Percentiles rank a stretch among this genome's conserved stretches.
phyloP scores from a whole-genome alignment of 2,329 filamentous ascomycete genomes.

The Cucurbitaria berberidis region DNA sequence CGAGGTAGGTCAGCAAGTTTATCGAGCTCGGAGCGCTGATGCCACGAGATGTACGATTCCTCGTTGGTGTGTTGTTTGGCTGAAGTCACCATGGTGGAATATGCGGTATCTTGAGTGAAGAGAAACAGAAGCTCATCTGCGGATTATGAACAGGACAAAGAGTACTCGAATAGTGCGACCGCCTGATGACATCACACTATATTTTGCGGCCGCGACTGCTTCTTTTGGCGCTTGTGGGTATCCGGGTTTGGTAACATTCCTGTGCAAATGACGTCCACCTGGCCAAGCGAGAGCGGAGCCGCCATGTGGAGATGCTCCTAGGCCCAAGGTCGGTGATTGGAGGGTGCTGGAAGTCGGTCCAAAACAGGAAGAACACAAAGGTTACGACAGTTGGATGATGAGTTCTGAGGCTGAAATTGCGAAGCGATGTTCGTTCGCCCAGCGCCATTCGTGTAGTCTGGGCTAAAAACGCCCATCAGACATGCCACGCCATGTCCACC shows the following conservation, averaged over 20 bases:
- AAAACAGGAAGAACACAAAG: neutral
- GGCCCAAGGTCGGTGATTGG: constrained; percentile 3
- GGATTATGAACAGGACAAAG: neutral
- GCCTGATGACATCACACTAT: constrained; percentile 25
- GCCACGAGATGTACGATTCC: constrained; percentile 22
- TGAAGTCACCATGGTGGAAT: constrained; percentile 16
- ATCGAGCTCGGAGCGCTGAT: constrained; percentile 25
- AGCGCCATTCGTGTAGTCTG: constrained; percentile 7
- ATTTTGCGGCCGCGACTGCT: constrained; percentile 1
- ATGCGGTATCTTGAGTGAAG: neutral
- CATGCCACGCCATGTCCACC: constrained; percentile 9
- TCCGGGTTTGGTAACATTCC: constrained; percentile 3
- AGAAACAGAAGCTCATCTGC: neutral
- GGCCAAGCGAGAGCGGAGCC: constrained; percentile 4
- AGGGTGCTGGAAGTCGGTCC: neutral
- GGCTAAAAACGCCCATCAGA: constrained; percentile 15
- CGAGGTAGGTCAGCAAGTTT: constrained; percentile 23
- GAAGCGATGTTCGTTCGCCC: neutral
- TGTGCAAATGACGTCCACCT: constrained; percentile 10
- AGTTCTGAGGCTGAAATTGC: no score
- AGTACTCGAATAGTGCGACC: neutral
- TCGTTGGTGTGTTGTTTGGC: constrained; percentile 13
- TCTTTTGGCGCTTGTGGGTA: constrained; percentile 5
- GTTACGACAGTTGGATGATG: no score
- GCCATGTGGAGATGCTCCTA: constrained; percentile 6